These are phyloP conservation scores for Fonsecaea multimorphosa DNA, from an alignment of 2,329 filamentous ascomycete species.

Conservation along the genomic window DNA sequence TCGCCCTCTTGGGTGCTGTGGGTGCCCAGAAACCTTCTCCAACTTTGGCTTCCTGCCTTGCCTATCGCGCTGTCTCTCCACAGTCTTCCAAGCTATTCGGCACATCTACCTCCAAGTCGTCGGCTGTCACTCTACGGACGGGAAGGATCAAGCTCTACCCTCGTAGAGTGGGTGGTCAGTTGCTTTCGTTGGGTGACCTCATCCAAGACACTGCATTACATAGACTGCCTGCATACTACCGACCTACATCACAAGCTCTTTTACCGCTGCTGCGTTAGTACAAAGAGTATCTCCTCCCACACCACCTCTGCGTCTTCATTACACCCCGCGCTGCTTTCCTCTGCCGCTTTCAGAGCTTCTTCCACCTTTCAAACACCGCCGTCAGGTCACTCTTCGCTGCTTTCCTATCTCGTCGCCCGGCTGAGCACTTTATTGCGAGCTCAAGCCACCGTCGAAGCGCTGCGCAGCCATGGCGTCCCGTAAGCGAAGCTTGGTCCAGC, in stretches of 20 bases:
- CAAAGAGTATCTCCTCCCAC: not conserved
- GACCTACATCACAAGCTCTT: slow-evolving; percentile 26
- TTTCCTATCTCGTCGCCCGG: not conserved
- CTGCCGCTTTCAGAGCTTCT: not conserved
- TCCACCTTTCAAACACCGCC: slow-evolving; percentile 8
- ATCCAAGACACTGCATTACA: slow-evolving; percentile 24
- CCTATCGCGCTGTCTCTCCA: not conserved
- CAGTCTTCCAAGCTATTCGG: not conserved
- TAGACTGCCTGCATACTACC: not conserved
- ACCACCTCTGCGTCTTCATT: not conserved
- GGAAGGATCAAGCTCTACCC: slow-evolving; percentile 6
- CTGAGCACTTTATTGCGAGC: not conserved
- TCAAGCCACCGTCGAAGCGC: not conserved
- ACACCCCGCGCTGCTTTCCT: not conserved
- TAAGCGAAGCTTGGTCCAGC: slow-evolving; percentile 37
- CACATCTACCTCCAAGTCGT: not conserved
- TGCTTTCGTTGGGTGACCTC: slow-evolving; percentile 21
- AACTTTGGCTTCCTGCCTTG: not conserved
- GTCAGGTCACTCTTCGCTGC: not conserved
- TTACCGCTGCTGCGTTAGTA: slow-evolving; percentile 19
- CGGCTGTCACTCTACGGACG: not conserved
- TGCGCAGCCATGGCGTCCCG: slow-evolving; percentile 41
- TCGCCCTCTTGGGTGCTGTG: not conserved
- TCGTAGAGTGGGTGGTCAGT: slow-evolving; percentile 9
- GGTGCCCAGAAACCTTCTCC: not conserved